phyloP scores from a whole-genome alignment of 2,329 filamentous ascomycete species.

The Trichoderma sp. region DNA sequence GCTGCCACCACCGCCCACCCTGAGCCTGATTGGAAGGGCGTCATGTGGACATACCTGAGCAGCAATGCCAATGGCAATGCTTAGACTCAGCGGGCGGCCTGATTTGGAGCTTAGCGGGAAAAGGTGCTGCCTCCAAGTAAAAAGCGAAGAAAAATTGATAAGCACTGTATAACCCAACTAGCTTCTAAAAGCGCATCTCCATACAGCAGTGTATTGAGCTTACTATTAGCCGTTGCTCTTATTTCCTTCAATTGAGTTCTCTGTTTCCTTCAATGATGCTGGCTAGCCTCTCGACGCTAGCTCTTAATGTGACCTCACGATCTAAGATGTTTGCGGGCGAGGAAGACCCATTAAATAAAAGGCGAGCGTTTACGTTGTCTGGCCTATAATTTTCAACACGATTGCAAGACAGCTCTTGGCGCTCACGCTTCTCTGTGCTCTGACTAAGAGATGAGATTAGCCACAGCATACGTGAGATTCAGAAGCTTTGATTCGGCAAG shows the following conservation, averaged over 20 bases:
- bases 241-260: background rate
- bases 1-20: constrained; percentile 64
- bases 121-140: background rate
- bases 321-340: background rate
- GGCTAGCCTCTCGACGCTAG: background rate
- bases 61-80: background rate
- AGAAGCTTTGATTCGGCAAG: background rate
- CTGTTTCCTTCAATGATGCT: background rate
- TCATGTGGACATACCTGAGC: constrained; percentile 41
- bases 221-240: background rate
- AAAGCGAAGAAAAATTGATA: background rate
- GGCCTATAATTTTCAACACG: background rate
- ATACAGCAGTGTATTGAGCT: too few species aligned
- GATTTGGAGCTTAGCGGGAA: background rate
- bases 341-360: background rate
- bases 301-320: background rate
- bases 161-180: background rate
- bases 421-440: background rate
- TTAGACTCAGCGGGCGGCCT: background rate
- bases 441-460: background rate
- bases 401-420: background rate
- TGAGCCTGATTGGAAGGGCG: constrained; percentile 65
- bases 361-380: background rate
- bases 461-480: background rate
- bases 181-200: background rate